These are phyloP conservation scores for Neurospora crassa DNA, from an alignment of 2,329 filamentous ascomycete genomes.

Conservation along the genomic window DNA sequence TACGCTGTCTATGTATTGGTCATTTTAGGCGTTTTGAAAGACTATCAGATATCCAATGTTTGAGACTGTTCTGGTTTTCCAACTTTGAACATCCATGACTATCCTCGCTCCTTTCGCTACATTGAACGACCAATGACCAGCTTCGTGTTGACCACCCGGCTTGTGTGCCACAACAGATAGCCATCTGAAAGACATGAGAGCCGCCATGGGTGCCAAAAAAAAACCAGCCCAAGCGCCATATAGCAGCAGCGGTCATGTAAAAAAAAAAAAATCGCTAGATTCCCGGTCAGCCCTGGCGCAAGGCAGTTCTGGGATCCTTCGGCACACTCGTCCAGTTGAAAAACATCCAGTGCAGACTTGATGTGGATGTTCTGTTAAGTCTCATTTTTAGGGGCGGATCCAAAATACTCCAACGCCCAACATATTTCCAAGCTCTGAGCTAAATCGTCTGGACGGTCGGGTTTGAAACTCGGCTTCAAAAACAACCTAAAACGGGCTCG, in stretches of 20 bases:
- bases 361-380: background rate
- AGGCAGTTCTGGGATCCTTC: background rate
- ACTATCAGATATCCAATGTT: background rate
- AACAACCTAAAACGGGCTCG: conserved; percentile 44
- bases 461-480: background rate
- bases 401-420: background rate
- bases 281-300: background rate
- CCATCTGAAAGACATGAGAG: too few species aligned
- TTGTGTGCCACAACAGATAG: background rate
- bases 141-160: background rate
- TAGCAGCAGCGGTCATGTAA: too few species aligned
- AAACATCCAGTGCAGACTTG: background rate
- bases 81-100: background rate
- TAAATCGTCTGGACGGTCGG: background rate
- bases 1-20: background rate
- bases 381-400: background rate
- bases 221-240: too few species aligned
- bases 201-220: too few species aligned
- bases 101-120: background rate
- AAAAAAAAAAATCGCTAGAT: background rate
- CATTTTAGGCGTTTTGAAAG: background rate
- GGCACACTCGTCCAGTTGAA: background rate
- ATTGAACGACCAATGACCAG: background rate
- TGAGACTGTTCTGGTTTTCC: too few species aligned
- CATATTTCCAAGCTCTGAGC: background rate